These are phyloP conservation scores for Balakata baccata DNA, from an alignment of 345 rosid genomes.

Conservation along the genomic window DNA sequence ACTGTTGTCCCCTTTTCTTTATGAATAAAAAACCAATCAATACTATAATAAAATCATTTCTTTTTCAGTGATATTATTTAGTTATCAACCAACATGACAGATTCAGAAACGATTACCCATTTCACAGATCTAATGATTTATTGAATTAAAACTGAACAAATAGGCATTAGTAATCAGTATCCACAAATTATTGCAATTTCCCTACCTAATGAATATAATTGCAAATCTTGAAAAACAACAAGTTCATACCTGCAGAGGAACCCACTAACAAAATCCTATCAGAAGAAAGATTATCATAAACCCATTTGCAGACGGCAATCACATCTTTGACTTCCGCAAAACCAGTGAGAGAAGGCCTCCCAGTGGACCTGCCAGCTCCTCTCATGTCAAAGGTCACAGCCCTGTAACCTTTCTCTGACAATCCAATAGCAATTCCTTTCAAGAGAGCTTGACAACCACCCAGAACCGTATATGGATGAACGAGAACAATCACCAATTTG, in stretches of 20 bases:
- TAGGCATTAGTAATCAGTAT: conserved; percentile 2
- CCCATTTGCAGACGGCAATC: conserved; percentile 76
- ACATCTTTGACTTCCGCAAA: conserved; percentile 84
- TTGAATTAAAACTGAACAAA: conserved; percentile 6
- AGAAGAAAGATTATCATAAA: conserved; percentile 41
- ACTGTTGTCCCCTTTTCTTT: too few relatives aligned
- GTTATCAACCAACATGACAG: too few relatives aligned
- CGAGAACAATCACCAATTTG: conserved; percentile 61
- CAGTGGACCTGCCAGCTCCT: conserved; percentile 86
- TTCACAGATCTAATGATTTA: conserved; percentile 33
- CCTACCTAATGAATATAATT: not conserved
- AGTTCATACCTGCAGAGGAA: conserved; percentile 75
- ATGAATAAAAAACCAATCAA: too few relatives aligned
- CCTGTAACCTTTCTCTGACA: conserved; percentile 54
- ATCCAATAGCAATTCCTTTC: conserved; percentile 64
- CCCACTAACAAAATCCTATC: conserved; percentile 76
- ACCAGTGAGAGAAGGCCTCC: conserved; percentile 80
- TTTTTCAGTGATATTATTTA: too few relatives aligned
- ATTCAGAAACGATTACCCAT: conserved; percentile 2
- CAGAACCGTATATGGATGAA: conserved; percentile 80
- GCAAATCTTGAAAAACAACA: not conserved
- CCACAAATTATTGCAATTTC: conserved; percentile 6
- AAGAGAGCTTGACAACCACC: conserved; percentile 81
- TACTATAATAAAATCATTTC: too few relatives aligned
- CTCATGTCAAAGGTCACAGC: conserved; percentile 90